Conservation (phyloP, 306 rosid species). For the Cucurbita pepo region DNA sequence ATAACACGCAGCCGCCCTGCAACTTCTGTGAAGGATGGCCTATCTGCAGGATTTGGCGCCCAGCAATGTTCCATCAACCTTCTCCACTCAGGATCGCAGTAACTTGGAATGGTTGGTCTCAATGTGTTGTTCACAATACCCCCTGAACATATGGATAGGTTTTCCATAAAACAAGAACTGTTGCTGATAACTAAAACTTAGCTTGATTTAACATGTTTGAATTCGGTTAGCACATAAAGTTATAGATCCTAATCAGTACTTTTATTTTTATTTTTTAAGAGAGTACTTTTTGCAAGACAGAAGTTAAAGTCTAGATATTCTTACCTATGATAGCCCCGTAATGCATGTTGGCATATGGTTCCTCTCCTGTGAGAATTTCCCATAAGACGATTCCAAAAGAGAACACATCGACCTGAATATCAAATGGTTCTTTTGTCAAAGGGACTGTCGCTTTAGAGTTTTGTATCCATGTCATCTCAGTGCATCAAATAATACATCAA, state of each 20-base stretch:
- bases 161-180: neutral
- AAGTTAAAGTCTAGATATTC: neutral
- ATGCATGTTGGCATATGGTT: slow-evolving; percentile 96
- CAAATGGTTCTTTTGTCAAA: neutral
- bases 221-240: neutral
- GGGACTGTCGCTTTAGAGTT: neutral
- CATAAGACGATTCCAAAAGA: slow-evolving; percentile 84
- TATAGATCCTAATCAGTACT: neutral
- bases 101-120: slow-evolving; percentile 76
- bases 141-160: slow-evolving; percentile 24
- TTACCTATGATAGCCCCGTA: slow-evolving; percentile 86
- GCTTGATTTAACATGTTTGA: neutral
- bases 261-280: neutral
- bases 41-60: slow-evolving; percentile 80
- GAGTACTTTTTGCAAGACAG: neutral
- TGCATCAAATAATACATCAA: neutral
- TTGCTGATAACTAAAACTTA: neutral
- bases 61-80: slow-evolving; percentile 91
- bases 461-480: neutral
- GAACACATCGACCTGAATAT: slow-evolving; percentile 73
- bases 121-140: slow-evolving; percentile 87
- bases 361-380: slow-evolving; percentile 97
- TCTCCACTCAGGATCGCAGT: slow-evolving; percentile 76
- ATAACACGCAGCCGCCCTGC: slow-evolving; percentile 59
- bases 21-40: slow-evolving; percentile 90